Evolutionary conservation across 805 yeast species (phyloP), one percentile per base, ranked within the genome.

Genomic region (Candida dajiaensis): DNA sequence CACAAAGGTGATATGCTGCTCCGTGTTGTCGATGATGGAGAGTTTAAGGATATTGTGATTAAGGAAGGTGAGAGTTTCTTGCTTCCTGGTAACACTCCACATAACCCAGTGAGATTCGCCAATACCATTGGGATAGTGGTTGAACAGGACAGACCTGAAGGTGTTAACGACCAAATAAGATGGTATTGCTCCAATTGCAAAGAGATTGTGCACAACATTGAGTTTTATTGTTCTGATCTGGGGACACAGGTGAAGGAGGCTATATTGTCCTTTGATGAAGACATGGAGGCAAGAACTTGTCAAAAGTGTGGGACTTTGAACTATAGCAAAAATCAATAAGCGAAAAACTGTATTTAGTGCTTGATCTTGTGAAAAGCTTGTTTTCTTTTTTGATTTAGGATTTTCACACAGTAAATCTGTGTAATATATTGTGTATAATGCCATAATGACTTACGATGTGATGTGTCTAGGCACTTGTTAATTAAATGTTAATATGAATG

Each of bases 241-340:
- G 97, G 97, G 9, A 83, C 95, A 2, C 97, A 90, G 65, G 90
- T 90, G 45, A 89, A 88, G 64, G 83, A 74, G 7, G 96, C 90
- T 3, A 89, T 90, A 44, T 61, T 80, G 38, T 73, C 70, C 15
- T 89, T 87, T 62, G 95, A 87, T 51, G 70, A 61, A 0, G 83
- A 83, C 57, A 44, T 72, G 18, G 72, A 74, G 12, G 78, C 78
- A 40, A 77, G 95, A 61, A 87, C 89, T 6, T 89, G 97, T 64
- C 59, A 68, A 40, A 63, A 75, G 13, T 89, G 97, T 64, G 90
- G 92, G 2, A 79, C 87, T 1, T 65, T 81, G 50, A 84, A 84
- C 64, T 74, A 77, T 59, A 80, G 87, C n/a, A 77, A 70, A 58
- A 87, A 88, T 2, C 77, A 73, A 54, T 48, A 11, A 39, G 41